These are phyloP conservation scores for Simmondsia chinensis DNA, from an alignment of 148 eudicot species.

Conservation along the genomic window DNA sequence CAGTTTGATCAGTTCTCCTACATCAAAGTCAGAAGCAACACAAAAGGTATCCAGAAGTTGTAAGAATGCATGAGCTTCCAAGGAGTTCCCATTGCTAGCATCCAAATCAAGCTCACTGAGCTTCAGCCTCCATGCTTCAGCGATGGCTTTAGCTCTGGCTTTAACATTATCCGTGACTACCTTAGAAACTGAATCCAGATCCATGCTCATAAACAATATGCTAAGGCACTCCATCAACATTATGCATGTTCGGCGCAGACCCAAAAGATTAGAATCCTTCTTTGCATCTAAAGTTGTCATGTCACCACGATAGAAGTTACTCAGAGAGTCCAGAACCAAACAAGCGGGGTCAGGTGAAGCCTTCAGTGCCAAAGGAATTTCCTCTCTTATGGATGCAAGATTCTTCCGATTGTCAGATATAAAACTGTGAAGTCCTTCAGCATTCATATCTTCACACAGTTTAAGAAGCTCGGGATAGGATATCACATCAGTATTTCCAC, in stretches of 20 bases:
- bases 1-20: slow-evolving; percentile 59
- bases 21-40: slow-evolving; percentile 69
- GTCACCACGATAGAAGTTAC: slow-evolving; percentile 63
- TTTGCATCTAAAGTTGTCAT: slow-evolving; percentile 58
- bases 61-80: slow-evolving; percentile 99
- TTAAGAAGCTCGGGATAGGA: slow-evolving; percentile 73
- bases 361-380: slow-evolving; percentile 78
- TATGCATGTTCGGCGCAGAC: slow-evolving; percentile 87
- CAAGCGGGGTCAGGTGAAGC: slow-evolving; percentile 79
- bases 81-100: slow-evolving; percentile 89
- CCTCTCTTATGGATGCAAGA: slow-evolving; percentile 89
- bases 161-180: slow-evolving; percentile 53
- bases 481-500: slow-evolving; percentile 42
- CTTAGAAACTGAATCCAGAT: slow-evolving; percentile 31
- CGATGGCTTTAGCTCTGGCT: slow-evolving; percentile 70
- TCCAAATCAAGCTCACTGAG: slow-evolving; percentile 83
- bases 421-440: slow-evolving; percentile 85
- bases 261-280: slow-evolving; percentile 84
- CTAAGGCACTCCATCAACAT: slow-evolving; percentile 99
- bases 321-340: slow-evolving; percentile 78
- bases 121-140: slow-evolving; percentile 91
- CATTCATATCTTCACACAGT: slow-evolving; percentile 78
- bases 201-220: slow-evolving; percentile 41
- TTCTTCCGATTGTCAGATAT: slow-evolving; percentile 98
- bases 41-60: slow-evolving; percentile 84